A percentile compares a stretch with the other conserved stretches of the same genome.
Evolutionary conservation across 768 basidiomycete genomes (phyloP).

Genomic region (Lentinula detonsa): DNA sequence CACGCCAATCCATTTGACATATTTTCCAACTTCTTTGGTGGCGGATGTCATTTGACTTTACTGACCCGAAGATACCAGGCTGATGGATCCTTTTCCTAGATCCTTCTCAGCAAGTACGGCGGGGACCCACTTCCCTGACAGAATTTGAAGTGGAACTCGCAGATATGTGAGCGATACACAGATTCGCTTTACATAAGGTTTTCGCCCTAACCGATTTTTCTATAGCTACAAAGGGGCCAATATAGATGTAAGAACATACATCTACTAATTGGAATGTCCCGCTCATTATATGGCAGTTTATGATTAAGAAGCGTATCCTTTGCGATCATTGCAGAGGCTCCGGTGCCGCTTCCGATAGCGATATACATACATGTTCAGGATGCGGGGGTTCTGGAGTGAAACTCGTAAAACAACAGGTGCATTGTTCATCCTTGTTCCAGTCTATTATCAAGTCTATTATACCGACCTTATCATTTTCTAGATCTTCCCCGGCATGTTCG

Average conservation of each 20-base stretch:
- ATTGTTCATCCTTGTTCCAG: not conserved
- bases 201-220: conserved; percentile 5
- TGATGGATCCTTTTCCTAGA: conserved; percentile 21
- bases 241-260: conserved; percentile 58
- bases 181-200: not conserved
- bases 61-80: no score
- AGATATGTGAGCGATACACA: conserved; percentile 57
- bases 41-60: conserved; percentile 48
- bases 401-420: conserved; percentile 74
- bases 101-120: conserved; percentile 57
- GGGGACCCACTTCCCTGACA: conserved; percentile 69
- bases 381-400: conserved; percentile 87
- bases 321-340: conserved; percentile 97
- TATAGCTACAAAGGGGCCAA: conserved; percentile 76
- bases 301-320: conserved; percentile 84
- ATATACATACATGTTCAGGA: conserved; percentile 80
- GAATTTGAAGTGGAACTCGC: conserved; percentile 83
- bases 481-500: conserved; percentile 96
- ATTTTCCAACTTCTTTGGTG: conserved; percentile 90
- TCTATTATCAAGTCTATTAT: no score
- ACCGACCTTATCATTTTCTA: conserved; percentile 5
- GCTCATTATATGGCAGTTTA: conserved; percentile 54
- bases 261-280: conserved; percentile 13
- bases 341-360: conserved; percentile 83
- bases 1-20: conserved; percentile 90